Evolutionary conservation across 2,329 filamentous ascomycete genomes (phyloP).

Genomic region (Coniella vitis): DNA sequence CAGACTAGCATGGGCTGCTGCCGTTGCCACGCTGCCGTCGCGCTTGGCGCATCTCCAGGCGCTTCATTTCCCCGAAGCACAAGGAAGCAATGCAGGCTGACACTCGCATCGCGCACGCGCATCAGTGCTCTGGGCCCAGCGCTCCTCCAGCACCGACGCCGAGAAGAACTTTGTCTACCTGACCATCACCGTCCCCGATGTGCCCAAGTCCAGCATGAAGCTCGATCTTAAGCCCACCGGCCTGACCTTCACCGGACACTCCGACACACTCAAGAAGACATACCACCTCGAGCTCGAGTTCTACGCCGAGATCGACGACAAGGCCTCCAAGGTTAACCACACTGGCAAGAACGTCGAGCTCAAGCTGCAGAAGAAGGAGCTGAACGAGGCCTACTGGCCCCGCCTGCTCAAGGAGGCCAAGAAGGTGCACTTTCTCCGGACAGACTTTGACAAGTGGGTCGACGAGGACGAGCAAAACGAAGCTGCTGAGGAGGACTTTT

Average conservation of each 20-base stretch:
- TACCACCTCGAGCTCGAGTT: slow-evolving; percentile 85
- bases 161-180: slow-evolving; percentile 94
- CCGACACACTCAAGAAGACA: slow-evolving; percentile 74
- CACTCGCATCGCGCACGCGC: slow-evolving; percentile 7
- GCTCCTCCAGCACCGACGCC: slow-evolving; percentile 72
- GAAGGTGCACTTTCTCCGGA: slow-evolving; percentile 95
- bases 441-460: slow-evolving; percentile 99
- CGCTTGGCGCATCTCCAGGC: not conserved
- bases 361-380: slow-evolving; percentile 93
- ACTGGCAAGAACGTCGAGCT: slow-evolving; percentile 82
- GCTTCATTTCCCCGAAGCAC: not conserved
- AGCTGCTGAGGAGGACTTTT: slow-evolving; percentile 72
- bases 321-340: slow-evolving; percentile 80
- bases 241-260: slow-evolving; percentile 77
- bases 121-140: slow-evolving; percentile 94
- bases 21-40: not conserved
- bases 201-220: slow-evolving; percentile 67
- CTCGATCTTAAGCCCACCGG: slow-evolving; percentile 73
- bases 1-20: not conserved
- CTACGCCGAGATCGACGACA: slow-evolving; percentile 82
- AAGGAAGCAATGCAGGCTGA: not conserved
- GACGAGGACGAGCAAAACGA: slow-evolving; percentile 98
- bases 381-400: slow-evolving; percentile 92
- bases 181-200: slow-evolving; percentile 82
- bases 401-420: slow-evolving; percentile 83